Conservation (phyloP, 768 basidiomycete genomes). For the Xerocomus potaroensis region DNA sequence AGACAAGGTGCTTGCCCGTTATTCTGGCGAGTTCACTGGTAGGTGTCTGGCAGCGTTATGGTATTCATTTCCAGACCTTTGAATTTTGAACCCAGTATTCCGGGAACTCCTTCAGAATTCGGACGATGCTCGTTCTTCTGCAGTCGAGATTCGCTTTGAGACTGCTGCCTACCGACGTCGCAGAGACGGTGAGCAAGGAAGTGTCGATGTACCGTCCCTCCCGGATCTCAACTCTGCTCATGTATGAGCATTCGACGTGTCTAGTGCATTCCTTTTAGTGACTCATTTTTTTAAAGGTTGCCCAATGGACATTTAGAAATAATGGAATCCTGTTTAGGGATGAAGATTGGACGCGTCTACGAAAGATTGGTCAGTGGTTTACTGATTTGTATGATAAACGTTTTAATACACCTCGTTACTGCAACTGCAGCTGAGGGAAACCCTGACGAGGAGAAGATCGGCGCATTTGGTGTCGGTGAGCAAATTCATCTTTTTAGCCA, state of each 20-base stretch:
- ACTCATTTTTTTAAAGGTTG: conserved; percentile 42
- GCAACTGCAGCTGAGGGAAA: conserved; percentile 19
- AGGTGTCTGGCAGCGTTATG: conserved; percentile 1
- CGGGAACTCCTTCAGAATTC: conserved; percentile 94
- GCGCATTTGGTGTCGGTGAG: conserved; percentile 25
- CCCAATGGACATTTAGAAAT: conserved; percentile 84
- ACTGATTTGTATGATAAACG: not conserved
- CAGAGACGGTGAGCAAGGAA: conserved; percentile 5
- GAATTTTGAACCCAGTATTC: conserved; percentile 39
- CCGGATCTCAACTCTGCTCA: conserved; percentile 63
- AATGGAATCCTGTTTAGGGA: conserved; percentile 77
- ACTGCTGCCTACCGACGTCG: conserved; percentile 47
- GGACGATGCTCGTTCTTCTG: conserved; percentile 78
- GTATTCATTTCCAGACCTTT: not conserved
- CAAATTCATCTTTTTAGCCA: not conserved
- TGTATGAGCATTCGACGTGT: conserved; percentile 34
- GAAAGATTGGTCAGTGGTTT: conserved; percentile 12
- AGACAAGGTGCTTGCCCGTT: conserved; percentile 93
- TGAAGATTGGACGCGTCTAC: conserved; percentile 15
- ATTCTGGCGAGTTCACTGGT: conserved; percentile 91
- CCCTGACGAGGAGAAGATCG: conserved; percentile 24
- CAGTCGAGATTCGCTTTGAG: conserved; percentile 78
- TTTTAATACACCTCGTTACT: not conserved
- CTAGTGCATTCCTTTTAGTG: not conserved
- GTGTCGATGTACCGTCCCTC: conserved; percentile 26